phyloP scores from a whole-genome alignment of 805 yeast genomes.

The Ogataea siamensis region DNA sequence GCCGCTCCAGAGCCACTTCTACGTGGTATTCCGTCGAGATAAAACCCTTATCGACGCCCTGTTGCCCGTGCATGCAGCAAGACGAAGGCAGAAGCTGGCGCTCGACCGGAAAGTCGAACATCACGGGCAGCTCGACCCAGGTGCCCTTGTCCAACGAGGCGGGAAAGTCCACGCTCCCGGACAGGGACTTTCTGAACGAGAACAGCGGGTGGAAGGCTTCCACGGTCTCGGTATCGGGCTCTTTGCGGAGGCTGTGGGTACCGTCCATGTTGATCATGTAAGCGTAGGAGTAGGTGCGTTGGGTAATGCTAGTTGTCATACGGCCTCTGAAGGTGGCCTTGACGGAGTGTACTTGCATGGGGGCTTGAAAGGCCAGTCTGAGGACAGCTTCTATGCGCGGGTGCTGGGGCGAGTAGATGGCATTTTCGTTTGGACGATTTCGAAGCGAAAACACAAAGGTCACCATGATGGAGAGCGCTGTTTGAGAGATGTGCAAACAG shows the following conservation, averaged over 20 bases:
- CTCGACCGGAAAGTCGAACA: constrained; percentile 18
- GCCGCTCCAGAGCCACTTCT: constrained; percentile 12
- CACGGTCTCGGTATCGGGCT: constrained; percentile 7
- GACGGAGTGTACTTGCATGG: constrained; percentile 8
- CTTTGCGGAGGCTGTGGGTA: constrained; percentile 5
- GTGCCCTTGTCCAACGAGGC: constrained; percentile 6
- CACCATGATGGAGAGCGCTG: constrained; percentile 6
- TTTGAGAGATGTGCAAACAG: neutral
- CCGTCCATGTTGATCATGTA: constrained; percentile 17
- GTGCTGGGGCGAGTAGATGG: constrained; percentile 15
- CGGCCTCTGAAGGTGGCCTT: constrained; percentile 16
- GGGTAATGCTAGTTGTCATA: constrained; percentile 10
- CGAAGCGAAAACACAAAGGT: constrained; percentile 12
- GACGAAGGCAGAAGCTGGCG: constrained; percentile 19
- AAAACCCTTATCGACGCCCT: constrained; percentile 12
- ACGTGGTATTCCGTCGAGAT: constrained; percentile 15
- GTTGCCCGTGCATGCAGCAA: constrained; percentile 15
- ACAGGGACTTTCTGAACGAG: constrained; percentile 3
- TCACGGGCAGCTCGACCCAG: constrained; percentile 7
- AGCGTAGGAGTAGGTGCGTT: constrained; percentile 11
- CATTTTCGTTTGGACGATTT: constrained; percentile 8
- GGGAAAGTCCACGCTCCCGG: neutral
- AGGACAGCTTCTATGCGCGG: constrained; percentile 17
- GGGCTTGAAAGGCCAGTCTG: constrained; percentile 8
- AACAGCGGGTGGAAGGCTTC: constrained; percentile 14